Conservation (phyloP, 768 basidiomycete genomes). For the Lanmaoa rubissima region DNA sequence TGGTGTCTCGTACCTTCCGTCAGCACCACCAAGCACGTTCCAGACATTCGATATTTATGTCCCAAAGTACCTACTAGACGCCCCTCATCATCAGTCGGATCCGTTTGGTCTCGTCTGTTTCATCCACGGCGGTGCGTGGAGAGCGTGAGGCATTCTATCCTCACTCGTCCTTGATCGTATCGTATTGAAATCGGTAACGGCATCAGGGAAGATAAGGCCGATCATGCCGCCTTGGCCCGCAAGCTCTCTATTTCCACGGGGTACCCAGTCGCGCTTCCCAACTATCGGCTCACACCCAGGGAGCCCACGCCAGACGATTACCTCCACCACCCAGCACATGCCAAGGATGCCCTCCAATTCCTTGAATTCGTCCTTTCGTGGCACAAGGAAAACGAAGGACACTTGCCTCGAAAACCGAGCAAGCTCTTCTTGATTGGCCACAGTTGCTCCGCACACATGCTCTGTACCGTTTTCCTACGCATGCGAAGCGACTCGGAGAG, state of each 20-base stretch:
- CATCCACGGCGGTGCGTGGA: conserved; percentile 85
- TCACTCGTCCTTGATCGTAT: not conserved
- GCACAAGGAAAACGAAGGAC: conserved; percentile 22
- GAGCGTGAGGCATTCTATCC: conserved; percentile 48
- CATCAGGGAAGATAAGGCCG: conserved; percentile 70
- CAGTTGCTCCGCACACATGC: conserved; percentile 82
- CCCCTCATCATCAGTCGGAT: not conserved
- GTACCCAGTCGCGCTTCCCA: conserved; percentile 66
- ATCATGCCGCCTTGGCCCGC: conserved; percentile 54
- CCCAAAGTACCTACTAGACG: conserved; percentile 19
- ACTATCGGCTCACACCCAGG: conserved; percentile 68
- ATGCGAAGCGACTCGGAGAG: conserved; percentile 28
- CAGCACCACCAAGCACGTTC: conserved; percentile 26
- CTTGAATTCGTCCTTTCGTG: conserved; percentile 56
- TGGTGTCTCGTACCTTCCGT: conserved; percentile 38
- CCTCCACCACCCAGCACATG: conserved; percentile 69
- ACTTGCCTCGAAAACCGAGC: conserved; percentile 37
- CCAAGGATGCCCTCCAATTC: conserved; percentile 60
- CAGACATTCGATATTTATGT: conserved; percentile 59
- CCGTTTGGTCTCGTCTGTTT: conserved; percentile 59
- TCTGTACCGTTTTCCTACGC: conserved; percentile 65
- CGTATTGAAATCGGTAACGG: conserved; percentile 4
- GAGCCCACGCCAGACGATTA: conserved; percentile 34
- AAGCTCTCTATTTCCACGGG: conserved; percentile 48
- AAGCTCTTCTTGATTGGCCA: conserved; percentile 67